Evolutionary conservation across 2,329 filamentous ascomycete genomes (phyloP).

Genomic region (Chaetomium globosum): DNA sequence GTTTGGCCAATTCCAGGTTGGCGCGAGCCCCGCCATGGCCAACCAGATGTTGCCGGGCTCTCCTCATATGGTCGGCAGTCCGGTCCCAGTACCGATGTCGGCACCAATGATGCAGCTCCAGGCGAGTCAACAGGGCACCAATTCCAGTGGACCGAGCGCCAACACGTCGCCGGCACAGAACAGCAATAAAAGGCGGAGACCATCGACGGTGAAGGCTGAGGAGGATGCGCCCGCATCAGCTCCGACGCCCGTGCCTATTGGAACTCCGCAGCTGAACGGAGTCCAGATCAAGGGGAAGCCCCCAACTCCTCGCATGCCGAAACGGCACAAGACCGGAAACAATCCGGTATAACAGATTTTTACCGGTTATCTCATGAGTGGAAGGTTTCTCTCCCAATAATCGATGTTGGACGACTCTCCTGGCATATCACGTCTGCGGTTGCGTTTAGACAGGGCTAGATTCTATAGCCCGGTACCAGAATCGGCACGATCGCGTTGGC

Average conservation of each 20-base stretch:
- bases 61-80: constrained; percentile 60
- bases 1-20: constrained; percentile 61
- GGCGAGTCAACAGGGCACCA: constrained; percentile 68
- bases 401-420: neutral
- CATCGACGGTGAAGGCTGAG: constrained; percentile 60
- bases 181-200: constrained; percentile 61
- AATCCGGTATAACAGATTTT: constrained; percentile 4
- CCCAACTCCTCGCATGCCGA: constrained; percentile 59
- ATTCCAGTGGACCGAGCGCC: constrained; percentile 66
- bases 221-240: constrained; percentile 54
- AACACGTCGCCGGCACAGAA: constrained; percentile 62
- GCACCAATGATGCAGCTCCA: constrained; percentile 68
- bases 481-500: neutral
- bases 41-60: constrained; percentile 65
- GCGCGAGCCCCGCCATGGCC: constrained; percentile 61
- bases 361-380: neutral
- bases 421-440: neutral
- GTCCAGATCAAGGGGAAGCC: constrained; percentile 55
- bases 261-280: constrained; percentile 55
- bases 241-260: constrained; percentile 51
- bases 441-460: neutral
- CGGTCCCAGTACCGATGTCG: constrained; percentile 64
- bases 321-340: constrained; percentile 51
- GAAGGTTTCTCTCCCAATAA: neutral
- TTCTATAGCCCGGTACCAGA: neutral